phyloP scores from a whole-genome alignment of 2,329 filamentous ascomycete genomes.

The Arthrinium phaeospermum region DNA sequence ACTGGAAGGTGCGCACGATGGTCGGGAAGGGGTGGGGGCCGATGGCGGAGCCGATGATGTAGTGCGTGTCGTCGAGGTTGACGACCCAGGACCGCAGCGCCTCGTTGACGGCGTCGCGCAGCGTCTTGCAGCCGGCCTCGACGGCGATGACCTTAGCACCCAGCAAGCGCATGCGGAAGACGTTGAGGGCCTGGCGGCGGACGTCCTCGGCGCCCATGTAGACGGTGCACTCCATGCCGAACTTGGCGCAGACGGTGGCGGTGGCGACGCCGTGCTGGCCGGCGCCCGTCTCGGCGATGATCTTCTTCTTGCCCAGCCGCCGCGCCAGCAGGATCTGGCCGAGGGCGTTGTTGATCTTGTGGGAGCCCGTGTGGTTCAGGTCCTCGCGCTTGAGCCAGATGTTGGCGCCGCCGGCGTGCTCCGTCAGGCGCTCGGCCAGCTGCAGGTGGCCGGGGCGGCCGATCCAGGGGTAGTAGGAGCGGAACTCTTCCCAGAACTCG shows the following conservation, averaged over 20 bases:
- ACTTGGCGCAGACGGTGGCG: constrained; percentile 96
- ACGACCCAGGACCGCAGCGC: constrained; percentile 94
- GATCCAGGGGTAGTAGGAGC: constrained; percentile 97
- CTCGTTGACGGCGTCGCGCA: constrained; percentile 92
- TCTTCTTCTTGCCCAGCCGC: constrained; percentile 90
- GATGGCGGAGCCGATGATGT: constrained; percentile 97
- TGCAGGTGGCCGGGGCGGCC: constrained; percentile 92
- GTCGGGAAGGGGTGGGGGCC: constrained; percentile 97
- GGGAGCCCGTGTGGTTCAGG: constrained; percentile 94
- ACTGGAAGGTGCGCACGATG: constrained; percentile 97
- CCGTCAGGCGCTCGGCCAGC: constrained; percentile 84
- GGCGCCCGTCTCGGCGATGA: constrained; percentile 97
- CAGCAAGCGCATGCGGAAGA: constrained; percentile 97
- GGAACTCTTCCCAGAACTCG: constrained; percentile 95
- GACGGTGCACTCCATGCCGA: constrained; percentile 96
- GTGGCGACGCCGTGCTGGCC: constrained; percentile 98
- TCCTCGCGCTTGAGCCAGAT: constrained; percentile 99
- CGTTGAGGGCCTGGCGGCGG: constrained; percentile 92
- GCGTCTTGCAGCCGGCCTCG: constrained; percentile 83
- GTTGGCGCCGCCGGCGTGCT: constrained; percentile 87
- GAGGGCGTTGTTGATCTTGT: constrained; percentile 99
- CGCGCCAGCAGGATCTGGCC: constrained; percentile 89
- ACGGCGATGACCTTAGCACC: constrained; percentile 93
- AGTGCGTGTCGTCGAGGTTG: constrained; percentile 91
- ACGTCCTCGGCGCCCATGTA: constrained; percentile 99